Evolutionary conservation across 768 basidiomycete species (phyloP).

Genomic region (Chiua virens): DNA sequence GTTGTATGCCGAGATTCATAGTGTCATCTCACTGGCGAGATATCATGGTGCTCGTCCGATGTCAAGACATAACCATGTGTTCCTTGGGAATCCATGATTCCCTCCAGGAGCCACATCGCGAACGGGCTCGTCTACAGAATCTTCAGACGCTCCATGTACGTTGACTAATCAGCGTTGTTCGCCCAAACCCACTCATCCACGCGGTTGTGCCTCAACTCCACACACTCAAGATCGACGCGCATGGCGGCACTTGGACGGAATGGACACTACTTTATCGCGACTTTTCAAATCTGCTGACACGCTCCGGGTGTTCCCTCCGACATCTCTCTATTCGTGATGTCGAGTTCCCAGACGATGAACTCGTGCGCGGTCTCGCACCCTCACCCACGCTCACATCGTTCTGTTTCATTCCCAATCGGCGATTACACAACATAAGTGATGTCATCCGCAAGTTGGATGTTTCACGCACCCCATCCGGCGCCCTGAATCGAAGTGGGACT

Average conservation of each 20-base stretch:
- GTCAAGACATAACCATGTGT: constrained; percentile 19
- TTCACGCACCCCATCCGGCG: not conserved
- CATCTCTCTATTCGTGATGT: constrained; percentile 14
- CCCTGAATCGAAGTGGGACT: not conserved
- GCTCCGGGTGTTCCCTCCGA: constrained; percentile 15
- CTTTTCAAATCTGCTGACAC: constrained; percentile 17
- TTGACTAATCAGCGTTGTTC: not conserved
- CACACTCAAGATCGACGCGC: constrained; percentile 19
- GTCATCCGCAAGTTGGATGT: constrained; percentile 6
- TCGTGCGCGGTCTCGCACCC: constrained; percentile 19
- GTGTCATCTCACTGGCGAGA: constrained; percentile 6
- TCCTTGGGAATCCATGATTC: constrained; percentile 17
- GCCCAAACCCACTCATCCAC: constrained; percentile 5
- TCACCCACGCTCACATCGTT: constrained; percentile 10
- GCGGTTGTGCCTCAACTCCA: constrained; percentile 16
- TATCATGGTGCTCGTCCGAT: constrained; percentile 5
- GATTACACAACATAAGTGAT: constrained; percentile 12
- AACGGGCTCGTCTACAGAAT: constrained; percentile 7
- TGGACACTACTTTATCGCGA: not conserved
- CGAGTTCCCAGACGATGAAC: constrained; percentile 15
- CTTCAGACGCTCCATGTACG: constrained; percentile 19
- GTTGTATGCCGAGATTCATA: constrained; percentile 1
- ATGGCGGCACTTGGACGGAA: not conserved
- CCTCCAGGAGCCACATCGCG: not conserved
- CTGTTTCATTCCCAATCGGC: constrained; percentile 17